phyloP scores from a whole-genome alignment of 768 basidiomycete species.

The Pulveroboletus ravenelii region DNA sequence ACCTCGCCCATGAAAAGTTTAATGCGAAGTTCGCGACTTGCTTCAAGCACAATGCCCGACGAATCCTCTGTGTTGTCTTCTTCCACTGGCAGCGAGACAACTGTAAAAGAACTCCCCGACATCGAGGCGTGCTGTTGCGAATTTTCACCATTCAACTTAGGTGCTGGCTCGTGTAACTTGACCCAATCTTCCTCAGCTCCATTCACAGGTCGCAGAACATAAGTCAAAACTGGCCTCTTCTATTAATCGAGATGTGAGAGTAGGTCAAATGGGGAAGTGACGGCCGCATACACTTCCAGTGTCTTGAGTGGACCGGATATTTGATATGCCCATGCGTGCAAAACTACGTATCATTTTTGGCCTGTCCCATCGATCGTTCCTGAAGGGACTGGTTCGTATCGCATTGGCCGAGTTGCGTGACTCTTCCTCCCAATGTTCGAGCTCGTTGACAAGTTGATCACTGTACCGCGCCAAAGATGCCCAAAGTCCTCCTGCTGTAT shows the following conservation, averaged over 20 bases:
- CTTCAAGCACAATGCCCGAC: constrained; percentile 57
- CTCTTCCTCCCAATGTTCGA: constrained; percentile 58
- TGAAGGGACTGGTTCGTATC: constrained; percentile 41
- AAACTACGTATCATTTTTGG: constrained; percentile 77
- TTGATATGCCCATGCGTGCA: constrained; percentile 50
- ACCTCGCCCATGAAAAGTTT: constrained; percentile 75
- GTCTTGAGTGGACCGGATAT: constrained; percentile 2
- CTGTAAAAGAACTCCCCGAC: constrained; percentile 2
- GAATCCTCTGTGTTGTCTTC: constrained; percentile 16
- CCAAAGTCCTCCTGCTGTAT: constrained; percentile 50
- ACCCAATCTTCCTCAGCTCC: constrained; percentile 37
- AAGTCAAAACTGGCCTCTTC: constrained; percentile 41
- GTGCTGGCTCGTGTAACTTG: constrained; percentile 27
- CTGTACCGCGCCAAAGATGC: constrained; percentile 78
- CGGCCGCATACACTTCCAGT: constrained; percentile 9
- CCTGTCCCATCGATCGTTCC: constrained; percentile 59
- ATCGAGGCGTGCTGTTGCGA: background rate
- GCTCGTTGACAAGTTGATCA: constrained; percentile 57
- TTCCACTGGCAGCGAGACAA: background rate
- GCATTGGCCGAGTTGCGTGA: constrained; percentile 39
- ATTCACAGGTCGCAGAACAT: constrained; percentile 38
- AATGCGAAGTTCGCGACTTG: constrained; percentile 60
- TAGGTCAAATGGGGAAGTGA: background rate
- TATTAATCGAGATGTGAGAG: constrained; percentile 2
- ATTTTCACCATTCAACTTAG: background rate